A percentile compares a stretch with the other conserved stretches of the same genome.
Conservation (phyloP, 257 asterid genomes). For the Penstemon newberryi region DNA sequence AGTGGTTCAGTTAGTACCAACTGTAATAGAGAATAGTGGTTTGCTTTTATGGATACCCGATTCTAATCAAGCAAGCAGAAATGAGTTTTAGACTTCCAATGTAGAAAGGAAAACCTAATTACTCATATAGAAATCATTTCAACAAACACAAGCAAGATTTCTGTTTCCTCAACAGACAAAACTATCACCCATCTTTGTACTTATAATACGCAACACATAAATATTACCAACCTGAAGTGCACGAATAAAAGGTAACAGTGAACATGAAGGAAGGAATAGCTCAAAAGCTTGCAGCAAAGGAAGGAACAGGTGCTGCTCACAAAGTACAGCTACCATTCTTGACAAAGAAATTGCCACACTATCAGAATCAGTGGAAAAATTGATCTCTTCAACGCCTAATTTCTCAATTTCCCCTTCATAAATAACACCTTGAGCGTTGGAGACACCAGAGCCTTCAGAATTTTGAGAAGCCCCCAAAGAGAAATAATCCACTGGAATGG, state of each 20-base stretch:
- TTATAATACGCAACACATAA: conserved; percentile 13
- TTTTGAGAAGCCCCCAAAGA: conserved; percentile 42
- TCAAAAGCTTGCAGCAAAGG: conserved; percentile 95
- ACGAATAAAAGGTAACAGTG: conserved; percentile 87
- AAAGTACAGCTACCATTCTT: conserved; percentile 87
- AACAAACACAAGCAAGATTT: conserved; percentile 14
- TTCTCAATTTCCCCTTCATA: conserved; percentile 52
- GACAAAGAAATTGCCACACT: conserved; percentile 71
- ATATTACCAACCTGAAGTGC: conserved; percentile 85
- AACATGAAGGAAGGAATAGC: conserved; percentile 97
- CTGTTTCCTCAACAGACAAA: conserved; percentile 20
- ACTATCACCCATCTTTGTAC: conserved; percentile 16
- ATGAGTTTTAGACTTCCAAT: conserved; percentile 19
- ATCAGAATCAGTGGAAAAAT: conserved; percentile 46
- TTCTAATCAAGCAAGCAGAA: conserved; percentile 13
- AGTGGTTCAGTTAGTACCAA: conserved; percentile 15
- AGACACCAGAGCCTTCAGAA: conserved; percentile 45
- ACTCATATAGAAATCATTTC: conserved; percentile 3
- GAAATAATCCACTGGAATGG: conserved; percentile 43
- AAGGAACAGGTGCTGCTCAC: conserved; percentile 84
- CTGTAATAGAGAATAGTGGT: conserved; percentile 1
- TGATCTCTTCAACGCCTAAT: conserved; percentile 44
- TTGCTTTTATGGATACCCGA: conserved; percentile 14
- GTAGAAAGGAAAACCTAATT: conserved; percentile 11
- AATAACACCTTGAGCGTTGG: conserved; percentile 44